Evolutionary conservation across 495 filamentous ascomycete species (phyloP), one percentile per base, ranked within the genome.

Genomic region (Amniculicola lignicola): DNA sequence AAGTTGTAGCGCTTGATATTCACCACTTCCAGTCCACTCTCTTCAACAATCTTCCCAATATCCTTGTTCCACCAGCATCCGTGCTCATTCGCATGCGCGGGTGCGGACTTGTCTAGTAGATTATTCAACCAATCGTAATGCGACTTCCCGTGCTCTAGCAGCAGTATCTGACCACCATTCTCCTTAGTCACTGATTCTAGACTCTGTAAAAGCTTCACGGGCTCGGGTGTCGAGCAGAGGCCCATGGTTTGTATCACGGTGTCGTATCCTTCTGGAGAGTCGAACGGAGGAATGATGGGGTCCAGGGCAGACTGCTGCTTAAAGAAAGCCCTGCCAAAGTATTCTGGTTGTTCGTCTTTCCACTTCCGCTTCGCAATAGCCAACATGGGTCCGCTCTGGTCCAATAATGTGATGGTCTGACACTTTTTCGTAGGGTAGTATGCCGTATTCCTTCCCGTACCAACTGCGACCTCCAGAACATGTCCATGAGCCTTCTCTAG

Each of bases 41-140:
- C 81, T 59, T 77, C 70, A 33, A 96, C 82, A 67, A 97, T 81
- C 51, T 70, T 71, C 51, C 85, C 87, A 49, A 98, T 85, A 76
- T 98, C 93, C 45, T 89, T 76, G 71, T 98, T 98, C 84, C 88
- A 95, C 91, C 91, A 97, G 74, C 93, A 98, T 7, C 94, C 93
- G 77, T 90, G 89, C 44, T 81, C 78, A 54, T 82, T 77, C 37
- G 90, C 91, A 78, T 97, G 93, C 27, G 73, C 74, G 16, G 80
- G 74, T 2, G 94, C 94, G 57, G 82, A 71, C 55, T 80, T 78
- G 72, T 98, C 93, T 63, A 99, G 68, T 12, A 87, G 64, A 1
- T 70, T 69, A 74, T 99, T 96, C 47, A 96, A 56, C 82, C 87
- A 89, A 31, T 77, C 76, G 60, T 82, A 92, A 59, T 82, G 70